phyloP scores from a whole-genome alignment of 768 basidiomycete genomes.

The Amanita pseudoporphyria region DNA sequence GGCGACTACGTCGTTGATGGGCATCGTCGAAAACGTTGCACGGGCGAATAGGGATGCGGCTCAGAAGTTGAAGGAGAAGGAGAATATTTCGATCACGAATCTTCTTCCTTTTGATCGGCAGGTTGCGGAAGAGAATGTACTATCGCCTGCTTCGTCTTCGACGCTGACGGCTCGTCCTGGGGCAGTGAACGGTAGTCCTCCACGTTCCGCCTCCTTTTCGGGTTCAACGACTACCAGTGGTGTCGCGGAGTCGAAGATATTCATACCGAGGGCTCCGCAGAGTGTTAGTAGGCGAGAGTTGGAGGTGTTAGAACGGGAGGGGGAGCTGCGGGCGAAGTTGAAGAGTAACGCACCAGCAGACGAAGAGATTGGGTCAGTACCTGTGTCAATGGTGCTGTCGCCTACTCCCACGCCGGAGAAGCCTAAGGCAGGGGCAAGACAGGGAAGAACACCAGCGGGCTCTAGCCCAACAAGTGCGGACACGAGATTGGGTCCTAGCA shows the following conservation, averaged over 20 bases:
- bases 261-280: conserved; percentile 29
- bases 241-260: background rate
- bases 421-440: background rate
- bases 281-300: conserved; percentile 25
- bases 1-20: conserved; percentile 32
- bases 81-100: background rate
- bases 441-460: background rate
- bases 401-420: conserved; percentile 2
- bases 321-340: conserved; percentile 3
- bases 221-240: background rate
- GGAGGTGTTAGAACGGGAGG: conserved; percentile 14
- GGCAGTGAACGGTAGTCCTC: background rate
- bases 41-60: conserved; percentile 19
- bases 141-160: background rate
- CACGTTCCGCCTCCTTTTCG: background rate
- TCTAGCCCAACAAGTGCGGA: background rate
- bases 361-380: background rate
- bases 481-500: background rate
- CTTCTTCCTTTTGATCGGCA: background rate
- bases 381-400: conserved; percentile 9
- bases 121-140: background rate
- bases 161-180: background rate
- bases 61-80: conserved; percentile 11
- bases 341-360: background rate
- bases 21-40: conserved; percentile 56